These are phyloP conservation scores for Phyllosticta citriasiana DNA, from an alignment of 2,329 filamentous ascomycete genomes.

Conservation along the genomic window DNA sequence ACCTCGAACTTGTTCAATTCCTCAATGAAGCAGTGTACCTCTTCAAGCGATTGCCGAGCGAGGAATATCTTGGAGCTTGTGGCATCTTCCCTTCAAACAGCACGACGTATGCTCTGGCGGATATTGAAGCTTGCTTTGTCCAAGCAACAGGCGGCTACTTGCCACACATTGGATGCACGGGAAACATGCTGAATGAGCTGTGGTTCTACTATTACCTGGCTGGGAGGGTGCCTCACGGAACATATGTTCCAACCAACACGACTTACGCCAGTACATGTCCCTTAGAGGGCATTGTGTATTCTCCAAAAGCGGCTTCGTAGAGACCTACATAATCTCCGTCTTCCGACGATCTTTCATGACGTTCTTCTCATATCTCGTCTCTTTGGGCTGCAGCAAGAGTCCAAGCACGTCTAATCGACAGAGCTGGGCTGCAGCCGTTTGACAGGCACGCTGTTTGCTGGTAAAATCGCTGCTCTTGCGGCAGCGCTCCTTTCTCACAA, in stretches of 20 bases:
- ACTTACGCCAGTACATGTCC: slow-evolving; percentile 44
- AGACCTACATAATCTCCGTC: background rate
- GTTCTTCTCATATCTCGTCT: background rate
- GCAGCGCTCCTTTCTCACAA: too few species aligned
- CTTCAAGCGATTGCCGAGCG: slow-evolving; percentile 57
- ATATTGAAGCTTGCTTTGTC: slow-evolving; percentile 50
- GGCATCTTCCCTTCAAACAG: slow-evolving; percentile 47
- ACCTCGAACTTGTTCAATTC: slow-evolving; percentile 58
- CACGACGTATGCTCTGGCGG: slow-evolving; percentile 48
- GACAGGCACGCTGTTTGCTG: background rate
- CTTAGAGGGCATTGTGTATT: slow-evolving; percentile 51
- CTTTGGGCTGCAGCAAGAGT: too few species aligned
- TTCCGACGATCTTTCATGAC: background rate
- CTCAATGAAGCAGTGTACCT: slow-evolving; percentile 56
- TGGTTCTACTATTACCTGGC: slow-evolving; percentile 56
- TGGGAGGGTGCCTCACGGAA: slow-evolving; percentile 49
- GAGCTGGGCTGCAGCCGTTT: background rate
- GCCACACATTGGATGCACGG: slow-evolving; percentile 50
- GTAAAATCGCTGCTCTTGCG: too few species aligned
- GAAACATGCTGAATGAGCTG: slow-evolving; percentile 40
- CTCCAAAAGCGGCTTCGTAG: slow-evolving; percentile 40
- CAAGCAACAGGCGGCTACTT: slow-evolving; percentile 39
- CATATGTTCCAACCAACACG: slow-evolving; percentile 48
- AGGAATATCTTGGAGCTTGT: slow-evolving; percentile 51
- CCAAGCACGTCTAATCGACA: background rate